Evolutionary conservation across 2,329 filamentous ascomycete species (phyloP).

Genomic region (Penicillium hordei): DNA sequence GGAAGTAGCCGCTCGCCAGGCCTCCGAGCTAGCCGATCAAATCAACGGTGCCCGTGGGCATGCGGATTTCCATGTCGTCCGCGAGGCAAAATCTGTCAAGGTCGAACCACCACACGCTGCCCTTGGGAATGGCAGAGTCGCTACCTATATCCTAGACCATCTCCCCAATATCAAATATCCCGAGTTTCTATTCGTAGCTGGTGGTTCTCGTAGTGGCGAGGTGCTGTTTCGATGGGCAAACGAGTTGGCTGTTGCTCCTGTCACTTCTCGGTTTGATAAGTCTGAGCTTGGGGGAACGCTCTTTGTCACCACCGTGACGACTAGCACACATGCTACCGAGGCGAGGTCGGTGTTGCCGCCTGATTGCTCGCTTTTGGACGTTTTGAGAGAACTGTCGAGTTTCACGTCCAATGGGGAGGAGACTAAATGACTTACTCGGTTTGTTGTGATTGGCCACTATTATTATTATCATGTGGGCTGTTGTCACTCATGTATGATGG

Average conservation of each 20-base stretch:
- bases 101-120: conserved; percentile 77
- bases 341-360: conserved; percentile 79
- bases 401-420: neutral
- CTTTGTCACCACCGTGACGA: conserved; percentile 72
- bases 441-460: neutral
- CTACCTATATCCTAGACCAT: conserved; percentile 65
- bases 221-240: conserved; percentile 95
- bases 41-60: conserved; percentile 88
- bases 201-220: conserved; percentile 86
- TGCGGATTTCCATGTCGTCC: conserved; percentile 78
- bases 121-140: conserved; percentile 49
- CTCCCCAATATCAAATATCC: conserved; percentile 57
- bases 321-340: conserved; percentile 81
- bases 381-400: conserved; percentile 8
- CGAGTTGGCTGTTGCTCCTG: conserved; percentile 54
- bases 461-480: neutral
- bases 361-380: conserved; percentile 45
- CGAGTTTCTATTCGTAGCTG: conserved; percentile 84
- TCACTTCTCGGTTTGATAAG: neutral
- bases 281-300: neutral
- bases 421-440: conserved; percentile 54
- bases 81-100: conserved; percentile 73
- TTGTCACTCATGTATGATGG: neutral
- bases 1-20: conserved; percentile 73
- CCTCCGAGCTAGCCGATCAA: conserved; percentile 84